Conservation (phyloP, 768 basidiomycete genomes). For the Pulveroboletus sp. region DNA sequence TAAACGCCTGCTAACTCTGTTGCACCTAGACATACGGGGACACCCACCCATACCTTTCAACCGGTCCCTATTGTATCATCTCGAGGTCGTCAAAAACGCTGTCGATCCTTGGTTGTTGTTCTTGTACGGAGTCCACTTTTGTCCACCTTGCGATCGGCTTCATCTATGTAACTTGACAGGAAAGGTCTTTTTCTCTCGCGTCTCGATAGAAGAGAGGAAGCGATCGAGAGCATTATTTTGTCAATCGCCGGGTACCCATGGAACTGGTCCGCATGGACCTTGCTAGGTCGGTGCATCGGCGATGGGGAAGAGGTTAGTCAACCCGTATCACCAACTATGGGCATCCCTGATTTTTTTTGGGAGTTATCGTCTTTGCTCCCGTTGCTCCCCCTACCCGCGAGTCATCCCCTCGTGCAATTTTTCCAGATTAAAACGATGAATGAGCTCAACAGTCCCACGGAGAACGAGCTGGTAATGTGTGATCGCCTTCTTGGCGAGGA, state of each 20-base stretch:
- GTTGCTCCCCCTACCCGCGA: slow-evolving; percentile 45
- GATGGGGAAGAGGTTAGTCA: slow-evolving; percentile 79
- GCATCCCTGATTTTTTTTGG: slow-evolving; percentile 11
- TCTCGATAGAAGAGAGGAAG: slow-evolving; percentile 76
- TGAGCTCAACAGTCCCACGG: slow-evolving; percentile 85
- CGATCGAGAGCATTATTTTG: slow-evolving; percentile 74
- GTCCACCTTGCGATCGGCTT: not conserved
- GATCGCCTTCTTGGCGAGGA: slow-evolving; percentile 69
- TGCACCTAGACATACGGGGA: slow-evolving; percentile 56
- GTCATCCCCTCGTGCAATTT: slow-evolving; percentile 57
- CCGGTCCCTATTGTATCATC: slow-evolving; percentile 50
- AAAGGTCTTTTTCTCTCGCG: slow-evolving; percentile 83
- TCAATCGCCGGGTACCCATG: slow-evolving; percentile 81
- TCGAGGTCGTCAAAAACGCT: slow-evolving; percentile 54
- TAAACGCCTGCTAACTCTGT: slow-evolving; percentile 1
- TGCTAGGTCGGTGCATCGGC: slow-evolving; percentile 74
- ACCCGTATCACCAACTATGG: not conserved
- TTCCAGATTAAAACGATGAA: slow-evolving; percentile 90
- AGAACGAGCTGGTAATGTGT: slow-evolving; percentile 79
- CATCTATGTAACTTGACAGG: slow-evolving; percentile 38
- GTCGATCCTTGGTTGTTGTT: slow-evolving; percentile 84
- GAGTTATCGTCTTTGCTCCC: slow-evolving; percentile 45
- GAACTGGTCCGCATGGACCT: slow-evolving; percentile 94
- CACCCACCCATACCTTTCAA: slow-evolving; percentile 71
- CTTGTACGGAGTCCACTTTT: slow-evolving; percentile 45